Evolutionary conservation across 2,329 filamentous ascomycete species (phyloP), one percentile per base, ranked within the genome.

Genomic region (Metarhizium rileyi): DNA sequence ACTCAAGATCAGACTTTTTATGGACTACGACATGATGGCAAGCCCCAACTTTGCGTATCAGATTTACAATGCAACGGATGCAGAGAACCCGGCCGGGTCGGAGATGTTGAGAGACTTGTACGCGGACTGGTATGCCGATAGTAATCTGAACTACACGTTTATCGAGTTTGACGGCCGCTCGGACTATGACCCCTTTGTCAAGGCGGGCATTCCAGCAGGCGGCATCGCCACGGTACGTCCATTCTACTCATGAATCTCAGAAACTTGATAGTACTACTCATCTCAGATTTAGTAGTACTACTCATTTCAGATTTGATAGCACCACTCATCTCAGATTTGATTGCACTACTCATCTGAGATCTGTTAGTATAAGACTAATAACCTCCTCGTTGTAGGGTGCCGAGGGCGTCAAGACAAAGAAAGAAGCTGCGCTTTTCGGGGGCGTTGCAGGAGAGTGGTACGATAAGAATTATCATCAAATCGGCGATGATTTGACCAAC

Each of bases 181-280:
- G 54, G 87, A 93, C 66, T 91, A 91, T 58, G 84, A 83, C 46
- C 83, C 80, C 1, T 90, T 91, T 70, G 84, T 90, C 59, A 74
- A 79, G 33, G 75, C 78, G 50, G 83, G 83, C 3, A 88, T 90
- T 40, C 84, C 87, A 0, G 80, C 80, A 1, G 86, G 87, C 23
- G 87, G 87, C 27, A 80, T 90, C 53, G 85, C 86, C 49, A 89
- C 86, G 2, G 30, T 33, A 33, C 4, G 30, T 33, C 7, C 30
- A 33, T 16, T 33, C 12, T n/a, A n/a, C 30, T n/a, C 30, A 14
- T 33, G 27, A 28, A 8, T 28, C 27, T 9, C 27, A 12, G 27
- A n/a, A n/a, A n/a, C n/a, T n/a, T n/a, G n/a, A n/a, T n/a, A n/a
- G n/a, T n/a, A n/a, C n/a, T n/a, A n/a, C n/a, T n/a, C n/a, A n/a